A percentile compares a stretch with the other conserved stretches of the same genome.
These are phyloP conservation scores for Pseudocercospora vitis DNA, from an alignment of 2,329 filamentous ascomycete genomes.

Conservation along the genomic window DNA sequence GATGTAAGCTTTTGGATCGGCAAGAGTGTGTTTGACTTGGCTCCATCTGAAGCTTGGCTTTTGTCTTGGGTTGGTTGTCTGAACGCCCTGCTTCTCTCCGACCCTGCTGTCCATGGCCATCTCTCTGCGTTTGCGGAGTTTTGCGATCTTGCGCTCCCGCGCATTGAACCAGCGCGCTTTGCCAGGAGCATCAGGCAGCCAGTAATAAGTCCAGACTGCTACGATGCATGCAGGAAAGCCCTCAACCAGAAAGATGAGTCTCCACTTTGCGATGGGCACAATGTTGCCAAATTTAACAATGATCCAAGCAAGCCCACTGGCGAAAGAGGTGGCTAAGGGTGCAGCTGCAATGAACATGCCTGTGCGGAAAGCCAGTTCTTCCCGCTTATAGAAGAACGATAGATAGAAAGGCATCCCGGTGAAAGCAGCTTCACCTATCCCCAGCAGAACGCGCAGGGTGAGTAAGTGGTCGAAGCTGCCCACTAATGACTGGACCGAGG, in stretches of 20 bases:
- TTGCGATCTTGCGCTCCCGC: conserved; percentile 63
- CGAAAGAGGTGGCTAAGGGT: conserved; percentile 64
- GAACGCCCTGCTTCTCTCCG: conserved; percentile 5
- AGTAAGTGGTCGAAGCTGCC: conserved; percentile 55
- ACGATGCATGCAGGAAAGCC: conserved; percentile 80
- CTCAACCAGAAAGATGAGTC: conserved; percentile 80
- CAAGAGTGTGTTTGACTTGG: conserved; percentile 60
- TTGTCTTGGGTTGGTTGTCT: conserved; percentile 23
- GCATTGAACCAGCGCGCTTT: conserved; percentile 45
- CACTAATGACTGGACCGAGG: conserved; percentile 64
- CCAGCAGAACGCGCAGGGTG: conserved; percentile 60
- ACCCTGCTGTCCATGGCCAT: neutral
- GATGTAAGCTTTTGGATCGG: conserved; percentile 70
- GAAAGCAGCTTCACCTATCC: conserved; percentile 62
- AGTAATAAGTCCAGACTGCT: conserved; percentile 69
- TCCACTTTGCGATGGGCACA: conserved; percentile 73
- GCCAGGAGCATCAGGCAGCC: conserved; percentile 72
- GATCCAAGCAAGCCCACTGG: conserved; percentile 74
- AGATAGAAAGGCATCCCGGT: conserved; percentile 65
- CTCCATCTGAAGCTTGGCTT: conserved; percentile 43
- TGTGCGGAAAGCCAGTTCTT: conserved; percentile 80
- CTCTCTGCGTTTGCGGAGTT: conserved; percentile 62
- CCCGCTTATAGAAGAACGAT: conserved; percentile 61
- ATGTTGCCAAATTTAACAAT: conserved; percentile 68
- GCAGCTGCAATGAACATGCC: conserved; percentile 81